Evolutionary conservation across 768 basidiomycete species (phyloP).

Genomic region (Gautieria morchelliformis): DNA sequence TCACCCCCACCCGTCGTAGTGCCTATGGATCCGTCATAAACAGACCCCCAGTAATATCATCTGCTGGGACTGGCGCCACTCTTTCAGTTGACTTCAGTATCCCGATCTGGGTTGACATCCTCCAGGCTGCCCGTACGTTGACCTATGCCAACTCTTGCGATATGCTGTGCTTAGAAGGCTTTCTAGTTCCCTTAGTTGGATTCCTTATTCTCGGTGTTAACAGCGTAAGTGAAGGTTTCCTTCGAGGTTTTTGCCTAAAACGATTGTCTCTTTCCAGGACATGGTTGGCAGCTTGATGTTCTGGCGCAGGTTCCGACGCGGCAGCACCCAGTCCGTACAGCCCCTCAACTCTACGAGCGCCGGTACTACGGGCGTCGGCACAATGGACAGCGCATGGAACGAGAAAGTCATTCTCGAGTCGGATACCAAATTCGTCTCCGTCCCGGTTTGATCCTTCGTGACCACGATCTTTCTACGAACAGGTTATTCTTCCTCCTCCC

Average conservation of each 20-base stretch:
- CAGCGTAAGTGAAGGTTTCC: background rate
- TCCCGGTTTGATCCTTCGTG: background rate
- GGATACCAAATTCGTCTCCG: background rate
- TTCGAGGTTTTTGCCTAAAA: background rate
- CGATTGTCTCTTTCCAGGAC: background rate
- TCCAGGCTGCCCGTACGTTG: background rate
- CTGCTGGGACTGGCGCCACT: background rate
- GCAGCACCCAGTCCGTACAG: background rate
- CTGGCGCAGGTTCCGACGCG: background rate
- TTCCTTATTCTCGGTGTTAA: background rate
- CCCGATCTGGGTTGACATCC: conserved; percentile 5
- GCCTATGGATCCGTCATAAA: background rate
- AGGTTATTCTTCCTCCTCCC: background rate
- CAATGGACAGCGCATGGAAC: background rate
- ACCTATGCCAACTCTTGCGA: too few species aligned
- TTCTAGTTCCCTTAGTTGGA: conserved; percentile 2
- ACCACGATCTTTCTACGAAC: background rate
- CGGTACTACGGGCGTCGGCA: background rate
- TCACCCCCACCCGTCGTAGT: background rate
- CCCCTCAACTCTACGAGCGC: background rate
- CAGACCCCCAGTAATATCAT: background rate
- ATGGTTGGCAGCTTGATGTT: background rate
- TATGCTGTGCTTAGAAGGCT: background rate
- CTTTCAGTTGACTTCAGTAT: background rate
- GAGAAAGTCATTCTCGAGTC: background rate